Evolutionary conservation across 2,329 filamentous ascomycete genomes (phyloP).

Genomic region (Talaromyces amestolkiae): DNA sequence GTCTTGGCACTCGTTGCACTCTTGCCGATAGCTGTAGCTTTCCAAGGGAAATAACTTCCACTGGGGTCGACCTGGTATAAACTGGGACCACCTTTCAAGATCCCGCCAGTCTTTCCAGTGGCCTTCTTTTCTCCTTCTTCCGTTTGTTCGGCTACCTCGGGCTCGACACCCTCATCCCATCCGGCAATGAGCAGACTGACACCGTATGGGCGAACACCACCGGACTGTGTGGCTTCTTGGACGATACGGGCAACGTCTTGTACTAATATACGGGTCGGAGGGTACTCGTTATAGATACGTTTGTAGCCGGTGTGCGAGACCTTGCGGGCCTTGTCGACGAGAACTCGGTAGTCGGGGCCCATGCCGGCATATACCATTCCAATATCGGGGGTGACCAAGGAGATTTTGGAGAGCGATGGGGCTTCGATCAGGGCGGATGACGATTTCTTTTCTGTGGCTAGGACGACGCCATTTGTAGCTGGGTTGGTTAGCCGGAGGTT

Average conservation of each 20-base stretch:
- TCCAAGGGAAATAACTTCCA: constrained; percentile 98
- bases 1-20: constrained; percentile 98
- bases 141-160: constrained; percentile 67
- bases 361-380: constrained; percentile 99
- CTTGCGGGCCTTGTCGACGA: constrained; percentile 97
- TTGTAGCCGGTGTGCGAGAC: constrained; percentile 98
- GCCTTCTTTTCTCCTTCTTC: constrained; percentile 61
- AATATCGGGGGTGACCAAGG: constrained; percentile 96
- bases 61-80: constrained; percentile 99
- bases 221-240: constrained; percentile 97
- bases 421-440: constrained; percentile 96
- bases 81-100: constrained; percentile 93
- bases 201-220: constrained; percentile 94
- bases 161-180: constrained; percentile 95
- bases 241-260: constrained; percentile 97
- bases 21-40: constrained; percentile 98
- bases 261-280: constrained; percentile 97
- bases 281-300: constrained; percentile 99
- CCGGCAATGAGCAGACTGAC: constrained; percentile 93
- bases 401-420: constrained; percentile 93
- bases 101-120: constrained; percentile 86
- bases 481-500: constrained; percentile 38
- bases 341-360: constrained; percentile 96
- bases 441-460: constrained; percentile 99
- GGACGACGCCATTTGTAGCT: constrained; percentile 98